Evolutionary conservation across 2,329 filamentous ascomycete genomes (phyloP).

Genomic region (Colletotrichum filicis): DNA sequence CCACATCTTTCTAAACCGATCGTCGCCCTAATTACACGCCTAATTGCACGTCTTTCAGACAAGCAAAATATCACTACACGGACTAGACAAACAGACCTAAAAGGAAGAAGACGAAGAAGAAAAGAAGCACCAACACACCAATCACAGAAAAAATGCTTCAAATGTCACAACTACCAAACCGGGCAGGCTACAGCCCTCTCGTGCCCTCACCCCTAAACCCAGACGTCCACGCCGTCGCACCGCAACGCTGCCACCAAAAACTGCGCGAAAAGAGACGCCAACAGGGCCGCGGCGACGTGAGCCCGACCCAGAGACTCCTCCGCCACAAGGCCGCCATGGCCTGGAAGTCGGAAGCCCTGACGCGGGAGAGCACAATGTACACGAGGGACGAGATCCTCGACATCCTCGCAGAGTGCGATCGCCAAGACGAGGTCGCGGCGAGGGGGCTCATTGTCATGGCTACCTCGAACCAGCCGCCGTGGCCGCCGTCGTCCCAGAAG

Average conservation of each 20-base stretch:
- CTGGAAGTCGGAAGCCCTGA: slow-evolving; percentile 45
- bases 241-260: slow-evolving; percentile 34
- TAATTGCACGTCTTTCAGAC: neutral
- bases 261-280: slow-evolving; percentile 32
- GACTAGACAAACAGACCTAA: neutral
- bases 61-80: neutral
- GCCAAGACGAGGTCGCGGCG: slow-evolving; percentile 26
- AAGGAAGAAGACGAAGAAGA: neutral
- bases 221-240: slow-evolving; percentile 21
- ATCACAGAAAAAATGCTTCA: slow-evolving; percentile 7
- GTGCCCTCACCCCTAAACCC: slow-evolving; percentile 45
- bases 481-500: slow-evolving; percentile 6
- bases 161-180: slow-evolving; percentile 30
- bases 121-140: too few species aligned
- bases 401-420: slow-evolving; percentile 32
- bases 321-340: slow-evolving; percentile 54
- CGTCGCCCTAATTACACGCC: neutral
- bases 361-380: slow-evolving; percentile 29
- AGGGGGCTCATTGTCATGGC: slow-evolving; percentile 3
- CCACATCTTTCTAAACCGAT: neutral
- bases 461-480: neutral
- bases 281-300: slow-evolving; percentile 41
- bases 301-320: slow-evolving; percentile 53
- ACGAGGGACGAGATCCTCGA: slow-evolving; percentile 30
- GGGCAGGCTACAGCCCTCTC: slow-evolving; percentile 39